Evolutionary conservation across 768 basidiomycete genomes (phyloP), one percentile per base, ranked within the genome.

Genomic region (Astraeus odoratus): DNA sequence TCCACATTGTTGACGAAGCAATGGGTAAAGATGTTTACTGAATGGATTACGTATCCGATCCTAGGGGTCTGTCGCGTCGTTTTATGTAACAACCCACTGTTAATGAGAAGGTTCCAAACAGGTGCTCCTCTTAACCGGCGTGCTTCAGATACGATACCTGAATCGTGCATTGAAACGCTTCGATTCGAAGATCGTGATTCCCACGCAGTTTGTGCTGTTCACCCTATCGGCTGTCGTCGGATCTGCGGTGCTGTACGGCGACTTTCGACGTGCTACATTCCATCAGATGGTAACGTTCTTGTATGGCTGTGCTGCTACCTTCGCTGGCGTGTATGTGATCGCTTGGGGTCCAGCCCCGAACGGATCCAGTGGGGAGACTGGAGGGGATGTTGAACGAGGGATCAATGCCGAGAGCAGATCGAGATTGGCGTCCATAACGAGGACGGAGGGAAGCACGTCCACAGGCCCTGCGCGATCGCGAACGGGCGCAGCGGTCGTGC

Each of bases 161-260:
- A 90, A 90, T 55, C 72, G 89, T 46, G 93, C 94, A 6, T 63
- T 97, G 37, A 94, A 90, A 81, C 78, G 82, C 18, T 98, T 97
- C 61, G 91, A 96, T 58, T 83, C 87, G 64, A 95, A 96, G 69
- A 86, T 83, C 42, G 94, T 97, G 20, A 90, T 98, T 51, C 95
- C 94, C 4, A 83, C 83, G 12, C 94, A 97, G 70, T 98, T 96
- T 61, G 91, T 95, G 24, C 74, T 92, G 45, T 98, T 98, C 69
- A 94, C 89, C 20, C 72, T 98, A 27, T 91, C 89, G 4, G 91
- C 90, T 4, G 94, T 99, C 53, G 69, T 88, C 44, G 95, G 94
- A 22, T 94, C 91, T 4, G 91, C 89, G 1, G 83, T 99, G 13
- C 75, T 99, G 1, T 99, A 95, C 59, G 86, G 89, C 20, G 95